Base-by-base conservation (phyloP, 805 yeast species). In the Suhomyces vadensis region DNA sequence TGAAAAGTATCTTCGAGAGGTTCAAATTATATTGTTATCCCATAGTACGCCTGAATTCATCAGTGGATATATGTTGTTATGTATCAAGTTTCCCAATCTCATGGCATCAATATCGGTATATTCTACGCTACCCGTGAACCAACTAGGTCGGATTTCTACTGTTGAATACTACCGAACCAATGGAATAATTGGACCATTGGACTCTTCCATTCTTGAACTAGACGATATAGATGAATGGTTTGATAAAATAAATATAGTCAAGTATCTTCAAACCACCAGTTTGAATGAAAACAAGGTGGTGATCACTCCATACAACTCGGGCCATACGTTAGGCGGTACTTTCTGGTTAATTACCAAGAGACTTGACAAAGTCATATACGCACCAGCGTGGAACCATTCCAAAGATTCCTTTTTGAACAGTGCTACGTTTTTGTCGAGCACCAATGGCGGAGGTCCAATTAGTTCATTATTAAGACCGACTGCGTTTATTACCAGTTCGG, bases 331-430 rank as follows among this genome's bases (percentile, higher is more conserved):
- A 22, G 99, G 99, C 49, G 98, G 99, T 10, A 81, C 95, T 0
- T 80, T 91, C 37, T 91, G 97, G 97, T 69, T 83, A 27, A 62
- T 92, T 8, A 75, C 78, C 36, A 82, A 83, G 44, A 82, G 85
- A 48, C 78, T 83, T 13, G 97, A 92, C 52, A 84, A 84, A 50
- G 69, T 91, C n/a, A 71, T 92, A 2, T 88, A 89, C 62, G 95
- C 96, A 0, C 90, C 94, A 1, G 81, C 86, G 36, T 94, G 98
- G 98, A 92, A 91, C 61, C 98, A 94, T 60, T 83, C 97, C 1
- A 82, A 82, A 51, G 98, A 92, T 58, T 77, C 87, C 0, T 90
- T 90, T 53, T 66, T 94, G 41, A 85, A 84, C 49, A 83, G 90
- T 22, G 86, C 94, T 3, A 74, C 75, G 17, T 63, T 87, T 14